A percentile compares a stretch with the other conserved stretches of the same genome.
Evolutionary conservation across 202 grass and related monocot species (phyloP).

Genomic region (Elaeis oleifera): DNA sequence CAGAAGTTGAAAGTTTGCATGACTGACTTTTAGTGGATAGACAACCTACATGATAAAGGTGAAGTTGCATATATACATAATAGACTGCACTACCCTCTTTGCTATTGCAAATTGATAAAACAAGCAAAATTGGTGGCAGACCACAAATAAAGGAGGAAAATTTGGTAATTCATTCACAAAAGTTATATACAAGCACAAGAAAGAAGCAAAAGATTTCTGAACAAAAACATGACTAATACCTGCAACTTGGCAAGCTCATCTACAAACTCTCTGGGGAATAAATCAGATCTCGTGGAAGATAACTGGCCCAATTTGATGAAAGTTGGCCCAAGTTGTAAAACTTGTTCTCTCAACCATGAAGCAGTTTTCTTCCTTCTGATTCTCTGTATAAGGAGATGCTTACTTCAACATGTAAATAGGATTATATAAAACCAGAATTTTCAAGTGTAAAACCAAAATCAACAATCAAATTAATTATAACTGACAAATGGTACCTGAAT

Average conservation of each 20-base stretch:
- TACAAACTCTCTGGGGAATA: conserved; percentile 78
- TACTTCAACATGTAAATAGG: neutral
- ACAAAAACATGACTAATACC: conserved; percentile 34
- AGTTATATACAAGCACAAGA: neutral
- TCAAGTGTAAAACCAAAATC: neutral
- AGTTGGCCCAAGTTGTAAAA: conserved; percentile 87
- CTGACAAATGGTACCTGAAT: too few relatives aligned
- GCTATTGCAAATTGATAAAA: too few relatives aligned
- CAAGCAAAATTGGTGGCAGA: too few relatives aligned
- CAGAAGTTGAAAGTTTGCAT: too few relatives aligned
- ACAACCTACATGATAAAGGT: too few relatives aligned
- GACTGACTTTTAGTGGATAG: too few relatives aligned
- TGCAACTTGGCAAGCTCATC: conserved; percentile 96
- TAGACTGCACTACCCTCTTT: too few relatives aligned
- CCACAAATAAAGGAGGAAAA: neutral
- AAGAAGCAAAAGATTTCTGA: conserved; percentile 4
- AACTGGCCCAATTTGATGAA: conserved; percentile 97
- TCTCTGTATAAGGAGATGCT: conserved; percentile 46
- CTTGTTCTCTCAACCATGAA: conserved; percentile 92
- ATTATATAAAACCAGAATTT: neutral
- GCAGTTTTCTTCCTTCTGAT: conserved; percentile 58
- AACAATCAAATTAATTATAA: neutral
- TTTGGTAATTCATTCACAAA: conserved; percentile 1
- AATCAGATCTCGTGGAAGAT: conserved; percentile 98
- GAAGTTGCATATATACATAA: too few relatives aligned